Base-by-base conservation (phyloP, 148 eudicot species). In the Fagopyrum tataricum region DNA sequence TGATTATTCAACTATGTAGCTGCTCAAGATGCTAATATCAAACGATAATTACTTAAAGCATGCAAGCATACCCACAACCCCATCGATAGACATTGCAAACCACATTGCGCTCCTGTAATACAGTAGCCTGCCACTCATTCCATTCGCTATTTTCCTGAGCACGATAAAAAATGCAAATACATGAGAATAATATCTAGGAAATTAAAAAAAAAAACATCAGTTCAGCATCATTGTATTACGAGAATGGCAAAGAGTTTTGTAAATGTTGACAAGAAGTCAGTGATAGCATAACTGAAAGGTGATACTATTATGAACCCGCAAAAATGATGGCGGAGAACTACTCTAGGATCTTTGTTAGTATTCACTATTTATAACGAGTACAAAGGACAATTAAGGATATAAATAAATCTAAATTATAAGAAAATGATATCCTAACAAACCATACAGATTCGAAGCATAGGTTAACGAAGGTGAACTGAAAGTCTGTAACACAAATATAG, bases 81-180 rank as follows among this genome's bases (percentile, higher is more conserved):
- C 98, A 93, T 15, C 93, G 88, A 53, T 91, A 86, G 52, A 93
- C 95, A 76, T 91, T 93, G 81, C 89, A 94, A n/a, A 91, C 75
- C 76, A 80, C 73, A 79, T 89, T 91, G 78, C 95, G 88, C 77
- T 91, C 97, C 79, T 87, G 95, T 70, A 93, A 76, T 78, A 81
- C 85, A 31, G 90, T 85, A 72, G 82, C 75, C 74, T 81, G 95
- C 98, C 98, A 93, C 44, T 88, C 91, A 20, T 70, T 85, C 97
- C 97, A 93, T 71, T 91, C 88, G 14, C 76, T 79, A 77, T 80
- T 85, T 79, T 82, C 93, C 98, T 93, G 73, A 70, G 78, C 44
- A 70, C 43, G 78, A 51, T 73, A 15, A 64, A 64, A 58, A 64
- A 1, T 39, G 14, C n/a, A 39, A 10, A 5, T 18, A 64, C 9